Evolutionary conservation across 169 alveolate species (phyloP).

Genomic region (Eimeria sp.): DNA sequence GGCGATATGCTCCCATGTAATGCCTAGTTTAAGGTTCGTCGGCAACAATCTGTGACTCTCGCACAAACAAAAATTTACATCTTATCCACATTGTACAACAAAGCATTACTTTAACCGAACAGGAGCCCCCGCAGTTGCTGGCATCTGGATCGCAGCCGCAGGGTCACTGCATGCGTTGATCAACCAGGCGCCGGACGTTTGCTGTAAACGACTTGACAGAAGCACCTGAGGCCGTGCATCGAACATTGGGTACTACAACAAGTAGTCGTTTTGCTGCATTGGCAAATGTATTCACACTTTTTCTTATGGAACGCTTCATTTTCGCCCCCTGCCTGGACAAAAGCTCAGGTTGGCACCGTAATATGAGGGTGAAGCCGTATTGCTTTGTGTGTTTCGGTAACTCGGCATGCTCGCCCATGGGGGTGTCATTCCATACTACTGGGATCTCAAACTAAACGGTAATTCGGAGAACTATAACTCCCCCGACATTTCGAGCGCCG

Average conservation of each 20-base stretch:
- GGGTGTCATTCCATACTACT: background rate
- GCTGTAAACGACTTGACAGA: too few relatives aligned
- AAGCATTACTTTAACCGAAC: background rate
- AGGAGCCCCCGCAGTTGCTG: background rate
- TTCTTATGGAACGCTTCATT: background rate
- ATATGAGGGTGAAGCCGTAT: background rate
- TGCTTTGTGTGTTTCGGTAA: background rate
- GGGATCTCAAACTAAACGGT: background rate
- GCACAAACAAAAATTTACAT: background rate
- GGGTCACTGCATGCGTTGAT: constrained; percentile 10
- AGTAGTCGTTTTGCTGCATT: background rate
- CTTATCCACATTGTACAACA: background rate
- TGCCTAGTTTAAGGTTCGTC: too few relatives aligned
- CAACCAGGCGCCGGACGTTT: background rate
- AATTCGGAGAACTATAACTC: background rate
- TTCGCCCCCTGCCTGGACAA: background rate
- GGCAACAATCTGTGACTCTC: background rate
- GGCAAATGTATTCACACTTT: background rate
- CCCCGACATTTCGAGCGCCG: background rate
- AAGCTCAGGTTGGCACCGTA: background rate
- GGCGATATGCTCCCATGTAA: too few relatives aligned
- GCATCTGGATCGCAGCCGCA: constrained; percentile 24
- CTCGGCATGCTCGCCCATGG: background rate
- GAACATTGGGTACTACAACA: background rate
- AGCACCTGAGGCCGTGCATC: background rate